These are phyloP conservation scores for Metarhizium guizhouense DNA, from an alignment of 2,329 filamentous ascomycete species.

Conservation along the genomic window DNA sequence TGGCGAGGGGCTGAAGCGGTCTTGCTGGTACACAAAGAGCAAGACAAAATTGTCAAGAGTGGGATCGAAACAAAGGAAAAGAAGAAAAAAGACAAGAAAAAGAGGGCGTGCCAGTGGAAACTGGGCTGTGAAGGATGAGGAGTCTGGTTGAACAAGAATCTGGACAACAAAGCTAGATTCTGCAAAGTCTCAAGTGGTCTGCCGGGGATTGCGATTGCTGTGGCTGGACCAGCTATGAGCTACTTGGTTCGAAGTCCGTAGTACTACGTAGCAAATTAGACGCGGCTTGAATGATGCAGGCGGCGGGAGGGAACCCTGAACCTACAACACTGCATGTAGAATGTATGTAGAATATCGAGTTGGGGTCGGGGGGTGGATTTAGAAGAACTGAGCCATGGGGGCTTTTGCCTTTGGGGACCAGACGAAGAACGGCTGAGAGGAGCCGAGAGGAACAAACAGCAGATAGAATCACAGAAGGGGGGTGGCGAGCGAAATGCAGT, in stretches of 20 bases:
- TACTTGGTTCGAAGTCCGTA: background rate
- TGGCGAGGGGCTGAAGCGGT: conserved; percentile 1
- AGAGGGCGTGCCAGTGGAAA: background rate
- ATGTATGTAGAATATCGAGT: too few relatives aligned
- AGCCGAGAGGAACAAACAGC: too few relatives aligned
- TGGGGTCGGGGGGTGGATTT: too few relatives aligned
- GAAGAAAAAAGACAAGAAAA: conserved; percentile 2
- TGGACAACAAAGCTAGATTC: background rate
- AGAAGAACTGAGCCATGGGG: too few relatives aligned
- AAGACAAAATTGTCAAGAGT: background rate
- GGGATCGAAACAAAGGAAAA: background rate
- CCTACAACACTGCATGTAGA: too few relatives aligned
- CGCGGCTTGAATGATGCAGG: too few relatives aligned
- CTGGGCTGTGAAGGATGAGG: background rate
- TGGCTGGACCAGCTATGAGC: background rate
- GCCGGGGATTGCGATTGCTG: background rate
- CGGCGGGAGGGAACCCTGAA: too few relatives aligned
- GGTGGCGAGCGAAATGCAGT: too few relatives aligned
- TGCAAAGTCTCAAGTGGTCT: too few relatives aligned
- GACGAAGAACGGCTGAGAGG: too few relatives aligned
- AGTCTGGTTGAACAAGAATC: background rate
- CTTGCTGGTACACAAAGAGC: background rate
- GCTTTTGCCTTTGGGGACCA: too few relatives aligned
- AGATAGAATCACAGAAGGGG: too few relatives aligned
- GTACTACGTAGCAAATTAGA: background rate